Base-by-base conservation (phyloP, 108 stramenopile genomes). In the Asterionellopsis glacialis region DNA sequence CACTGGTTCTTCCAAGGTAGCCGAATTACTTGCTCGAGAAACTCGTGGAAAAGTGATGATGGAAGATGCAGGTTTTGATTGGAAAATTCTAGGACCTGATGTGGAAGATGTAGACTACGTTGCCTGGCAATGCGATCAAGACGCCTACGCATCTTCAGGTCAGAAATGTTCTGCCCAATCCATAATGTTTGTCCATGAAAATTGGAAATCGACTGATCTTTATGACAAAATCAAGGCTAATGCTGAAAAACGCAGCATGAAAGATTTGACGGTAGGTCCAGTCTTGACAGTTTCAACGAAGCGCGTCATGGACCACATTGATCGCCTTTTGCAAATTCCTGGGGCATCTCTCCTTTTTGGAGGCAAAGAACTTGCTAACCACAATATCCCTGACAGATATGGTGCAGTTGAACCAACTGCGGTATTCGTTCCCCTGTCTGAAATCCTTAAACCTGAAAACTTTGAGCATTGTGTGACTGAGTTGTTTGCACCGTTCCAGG, bases 21-120 rank as follows among this genome's bases (percentile, higher is more conserved):
- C 86, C 16, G 95, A 97, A 58, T 24, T 65, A 19, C 72, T 98
- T 39, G 69, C 69, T 16, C 48, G 77, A 69, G 87, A 77, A 27
- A 93, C 95, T 5, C 67, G 75, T 55, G 97, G 97, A 27, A 93
- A 95, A 74, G 91, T 95, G 44, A 91, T 92, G 83, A 72, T 95
- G 47, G 96, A 97, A 67, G 98, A 98, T 77, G 98, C 98, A 11
- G 98, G 98, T n/a, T 97, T 97, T 72, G 98, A 98, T 70, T 98
- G 98, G 98, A 98, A 97, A 78, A 82, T 96, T 58, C 67, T 96
- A 33, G 96, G 96, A 24, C 96, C 96, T 15, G 96, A 96, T 65
- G 93, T 92, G 10, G 75, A 57, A 11, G 81, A 96, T 68, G 77
- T 94, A n/a, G 94, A 98, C 51, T 97, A 95, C 72, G 96, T 97